A percentile compares a stretch with the other conserved stretches of the same genome.
Conservation (phyloP, 305 asterid species). For the Galium porrigens region DNA sequence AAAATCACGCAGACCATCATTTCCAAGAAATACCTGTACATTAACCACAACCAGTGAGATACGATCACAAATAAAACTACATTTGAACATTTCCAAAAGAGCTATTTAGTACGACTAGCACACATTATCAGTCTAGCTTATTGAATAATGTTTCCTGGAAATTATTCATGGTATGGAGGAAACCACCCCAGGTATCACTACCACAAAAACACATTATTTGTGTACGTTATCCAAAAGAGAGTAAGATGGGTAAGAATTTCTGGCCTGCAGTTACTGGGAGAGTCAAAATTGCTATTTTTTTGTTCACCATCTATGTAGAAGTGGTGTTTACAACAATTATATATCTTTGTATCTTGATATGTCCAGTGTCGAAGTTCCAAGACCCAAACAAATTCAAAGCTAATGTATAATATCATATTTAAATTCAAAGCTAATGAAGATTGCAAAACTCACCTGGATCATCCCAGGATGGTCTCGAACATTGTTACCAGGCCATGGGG, state of each 20-base stretch:
- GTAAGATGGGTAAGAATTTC: neutral
- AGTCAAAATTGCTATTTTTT: neutral
- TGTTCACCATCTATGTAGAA: neutral
- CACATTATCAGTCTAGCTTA: neutral
- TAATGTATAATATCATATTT: neutral
- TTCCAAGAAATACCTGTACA: slow-evolving; percentile 58
- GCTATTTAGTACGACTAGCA: neutral
- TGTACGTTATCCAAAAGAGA: no score
- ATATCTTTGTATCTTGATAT: neutral
- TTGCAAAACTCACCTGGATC: slow-evolving; percentile 56
- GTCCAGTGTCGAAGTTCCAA: neutral
- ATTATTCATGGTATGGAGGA: neutral
- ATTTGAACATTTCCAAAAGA: neutral
- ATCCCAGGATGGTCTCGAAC: slow-evolving; percentile 88
- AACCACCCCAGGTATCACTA: neutral
- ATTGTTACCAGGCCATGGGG: slow-evolving; percentile 87
- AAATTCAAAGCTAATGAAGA: no score
- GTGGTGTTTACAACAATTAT: neutral
- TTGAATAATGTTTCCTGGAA: neutral
- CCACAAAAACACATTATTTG: neutral
- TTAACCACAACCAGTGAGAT: neutral
- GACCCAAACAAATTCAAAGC: neutral
- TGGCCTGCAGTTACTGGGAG: neutral
- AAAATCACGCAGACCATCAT: slow-evolving; percentile 38
- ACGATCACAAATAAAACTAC: neutral